Evolutionary conservation across 768 basidiomycete genomes (phyloP).

Genomic region (Macrolepiota albuminosa): DNA sequence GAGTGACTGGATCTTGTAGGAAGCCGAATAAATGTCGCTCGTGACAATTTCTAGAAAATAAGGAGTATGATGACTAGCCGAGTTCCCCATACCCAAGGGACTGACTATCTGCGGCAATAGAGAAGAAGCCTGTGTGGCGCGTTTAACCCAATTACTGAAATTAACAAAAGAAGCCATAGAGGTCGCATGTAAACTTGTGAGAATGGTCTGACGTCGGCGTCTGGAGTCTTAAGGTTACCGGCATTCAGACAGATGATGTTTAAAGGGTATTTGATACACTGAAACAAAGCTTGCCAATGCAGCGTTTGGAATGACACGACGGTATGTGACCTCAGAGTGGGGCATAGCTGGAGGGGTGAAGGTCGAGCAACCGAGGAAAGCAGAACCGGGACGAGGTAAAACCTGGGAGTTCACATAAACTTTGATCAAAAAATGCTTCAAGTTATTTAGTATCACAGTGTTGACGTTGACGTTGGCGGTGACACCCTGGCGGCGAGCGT

Average conservation of each 20-base stretch:
- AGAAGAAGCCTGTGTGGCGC: too few species aligned
- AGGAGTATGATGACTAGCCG: background rate
- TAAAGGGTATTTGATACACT: background rate
- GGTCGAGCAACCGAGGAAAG: conserved; percentile 51
- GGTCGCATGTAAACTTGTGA: background rate
- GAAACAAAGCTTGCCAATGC: background rate
- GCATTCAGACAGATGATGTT: background rate
- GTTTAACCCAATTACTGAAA: background rate
- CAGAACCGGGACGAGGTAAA: conserved; percentile 31
- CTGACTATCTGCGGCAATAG: background rate
- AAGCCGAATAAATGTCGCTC: background rate
- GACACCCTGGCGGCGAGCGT: conserved; percentile 35
- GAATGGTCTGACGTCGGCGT: background rate
- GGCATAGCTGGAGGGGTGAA: conserved; percentile 45
- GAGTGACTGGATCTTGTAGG: background rate
- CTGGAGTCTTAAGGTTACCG: background rate
- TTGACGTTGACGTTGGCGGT: conserved; percentile 43
- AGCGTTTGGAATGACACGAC: conserved; percentile 23
- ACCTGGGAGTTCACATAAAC: conserved; percentile 19
- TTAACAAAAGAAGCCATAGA: background rate
- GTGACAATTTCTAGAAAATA: background rate
- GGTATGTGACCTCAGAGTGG: conserved; percentile 35
- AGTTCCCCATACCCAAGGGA: background rate
- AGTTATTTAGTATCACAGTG: conserved; percentile 36
- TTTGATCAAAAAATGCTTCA: background rate